A percentile compares a stretch with the other conserved stretches of the same genome.
phyloP scores from a whole-genome alignment of 257 asterid species.

The Marsdenia floribunda region DNA sequence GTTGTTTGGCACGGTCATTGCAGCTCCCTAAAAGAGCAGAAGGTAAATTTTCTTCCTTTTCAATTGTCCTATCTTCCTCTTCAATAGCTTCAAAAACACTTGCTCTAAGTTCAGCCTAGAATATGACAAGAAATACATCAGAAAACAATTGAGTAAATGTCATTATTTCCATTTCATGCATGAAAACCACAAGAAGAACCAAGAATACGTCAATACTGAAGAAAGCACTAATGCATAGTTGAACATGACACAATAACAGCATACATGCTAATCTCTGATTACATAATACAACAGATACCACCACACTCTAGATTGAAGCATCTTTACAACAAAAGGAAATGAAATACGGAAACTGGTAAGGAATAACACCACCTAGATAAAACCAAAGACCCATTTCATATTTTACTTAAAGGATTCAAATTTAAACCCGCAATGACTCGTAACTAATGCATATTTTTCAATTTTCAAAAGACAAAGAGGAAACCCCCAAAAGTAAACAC shows the following conservation, averaged over 20 bases:
- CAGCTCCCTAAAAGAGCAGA: conserved; percentile 96
- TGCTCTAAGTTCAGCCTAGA: conserved; percentile 91
- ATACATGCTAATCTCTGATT: neutral
- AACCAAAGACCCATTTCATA: neutral
- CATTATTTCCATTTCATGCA: neutral
- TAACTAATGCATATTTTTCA: neutral
- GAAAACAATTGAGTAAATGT: neutral
- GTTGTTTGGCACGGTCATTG: conserved; percentile 87
- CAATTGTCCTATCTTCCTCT: conserved; percentile 79
- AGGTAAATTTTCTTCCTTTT: conserved; percentile 76
- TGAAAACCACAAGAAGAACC: neutral
- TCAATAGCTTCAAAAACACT: conserved; percentile 96
- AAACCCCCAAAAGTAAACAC: neutral
- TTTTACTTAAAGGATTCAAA: neutral
- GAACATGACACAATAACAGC: neutral
- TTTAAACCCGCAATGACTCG: neutral
- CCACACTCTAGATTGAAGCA: neutral
- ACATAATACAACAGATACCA: neutral
- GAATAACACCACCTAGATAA: neutral
- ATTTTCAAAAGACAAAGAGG: neutral
- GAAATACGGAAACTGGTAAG: neutral
- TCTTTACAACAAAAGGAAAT: neutral
- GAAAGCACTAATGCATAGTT: neutral
- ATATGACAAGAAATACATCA: conserved; percentile 11
- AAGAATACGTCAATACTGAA: neutral